Percentiles rank a stretch among this genome's conserved stretches.
phyloP scores from a whole-genome alignment of 2,329 filamentous ascomycete genomes.

The Dryadomyces sulphureus region DNA sequence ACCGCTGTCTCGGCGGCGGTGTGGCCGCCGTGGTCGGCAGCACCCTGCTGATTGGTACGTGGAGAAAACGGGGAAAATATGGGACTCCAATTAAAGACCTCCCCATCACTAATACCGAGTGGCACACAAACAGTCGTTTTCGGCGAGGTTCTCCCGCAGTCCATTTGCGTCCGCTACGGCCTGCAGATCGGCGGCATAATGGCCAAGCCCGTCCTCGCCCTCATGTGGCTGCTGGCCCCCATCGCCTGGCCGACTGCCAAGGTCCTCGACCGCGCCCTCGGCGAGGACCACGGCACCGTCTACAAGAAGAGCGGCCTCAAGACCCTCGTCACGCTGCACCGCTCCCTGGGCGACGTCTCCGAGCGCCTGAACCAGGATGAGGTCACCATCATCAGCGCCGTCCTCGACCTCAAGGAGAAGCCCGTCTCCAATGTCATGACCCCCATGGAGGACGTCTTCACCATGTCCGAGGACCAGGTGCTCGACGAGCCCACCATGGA shows the following conservation, averaged over 20 bases:
- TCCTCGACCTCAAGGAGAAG: conserved; percentile 92
- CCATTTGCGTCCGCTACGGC: conserved; percentile 89
- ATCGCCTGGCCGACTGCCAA: conserved; percentile 93
- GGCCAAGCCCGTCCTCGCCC: conserved; percentile 67
- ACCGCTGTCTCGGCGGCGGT: conserved; percentile 84
- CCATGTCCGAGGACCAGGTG: conserved; percentile 87
- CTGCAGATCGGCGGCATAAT: conserved; percentile 90
- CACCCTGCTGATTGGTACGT: conserved; percentile 80
- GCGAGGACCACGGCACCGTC: conserved; percentile 86
- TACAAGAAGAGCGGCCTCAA: conserved; percentile 98
- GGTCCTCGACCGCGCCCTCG: conserved; percentile 81
- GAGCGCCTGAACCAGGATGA: conserved; percentile 94
- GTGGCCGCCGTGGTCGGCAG: conserved; percentile 89
- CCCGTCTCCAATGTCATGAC: conserved; percentile 95
- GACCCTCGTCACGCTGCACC: conserved; percentile 88
- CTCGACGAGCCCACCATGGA: conserved; percentile 93
- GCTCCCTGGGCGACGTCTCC: conserved; percentile 71
- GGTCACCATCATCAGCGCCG: conserved; percentile 95
- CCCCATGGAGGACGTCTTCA: conserved; percentile 93
- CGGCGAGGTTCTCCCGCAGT: conserved; percentile 91
- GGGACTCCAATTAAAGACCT: neutral
- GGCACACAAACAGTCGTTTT: conserved; percentile 63
- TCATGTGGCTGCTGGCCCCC: conserved; percentile 88
- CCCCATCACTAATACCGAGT: neutral
- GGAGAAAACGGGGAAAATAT: too few species aligned